These are phyloP conservation scores for Cryptococcus hybrid DNA, from an alignment of 1,284 basidiomycete genomes.

Conservation along the genomic window DNA sequence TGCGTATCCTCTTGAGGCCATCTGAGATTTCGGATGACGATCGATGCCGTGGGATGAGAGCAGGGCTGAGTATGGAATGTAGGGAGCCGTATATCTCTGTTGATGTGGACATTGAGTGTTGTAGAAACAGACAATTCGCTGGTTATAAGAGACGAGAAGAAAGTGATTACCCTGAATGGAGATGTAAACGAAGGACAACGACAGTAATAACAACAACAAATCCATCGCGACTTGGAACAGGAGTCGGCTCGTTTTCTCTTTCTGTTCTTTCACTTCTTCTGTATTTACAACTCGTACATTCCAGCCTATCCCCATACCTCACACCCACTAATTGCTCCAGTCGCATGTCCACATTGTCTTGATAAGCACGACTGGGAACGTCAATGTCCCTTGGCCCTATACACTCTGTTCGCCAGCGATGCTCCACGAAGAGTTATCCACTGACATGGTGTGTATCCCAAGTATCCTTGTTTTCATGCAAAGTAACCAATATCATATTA, in stretches of 20 bases:
- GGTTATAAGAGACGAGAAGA: too few relatives aligned
- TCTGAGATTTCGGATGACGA: slow-evolving; percentile 70
- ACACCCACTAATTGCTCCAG: neutral
- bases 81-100: slow-evolving; percentile 28
- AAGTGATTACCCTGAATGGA: too few relatives aligned
- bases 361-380: slow-evolving; percentile 1
- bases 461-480: neutral
- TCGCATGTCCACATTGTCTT: neutral
- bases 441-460: slow-evolving; percentile 43
- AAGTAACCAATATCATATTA: neutral
- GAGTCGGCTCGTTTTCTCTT: neutral
- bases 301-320: neutral
- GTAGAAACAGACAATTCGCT: too few relatives aligned
- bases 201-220: too few relatives aligned
- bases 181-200: too few relatives aligned
- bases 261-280: neutral
- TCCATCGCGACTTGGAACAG: too few relatives aligned
- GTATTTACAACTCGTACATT: neutral
- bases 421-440: slow-evolving; percentile 50
- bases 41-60: slow-evolving; percentile 57
- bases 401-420: slow-evolving; percentile 27
- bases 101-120: neutral
- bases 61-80: slow-evolving; percentile 27
- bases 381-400: slow-evolving; percentile 4
- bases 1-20: slow-evolving; percentile 68